Base-by-base conservation (phyloP, 1,284 basidiomycete genomes). In the Vanrija pseudolonga region DNA sequence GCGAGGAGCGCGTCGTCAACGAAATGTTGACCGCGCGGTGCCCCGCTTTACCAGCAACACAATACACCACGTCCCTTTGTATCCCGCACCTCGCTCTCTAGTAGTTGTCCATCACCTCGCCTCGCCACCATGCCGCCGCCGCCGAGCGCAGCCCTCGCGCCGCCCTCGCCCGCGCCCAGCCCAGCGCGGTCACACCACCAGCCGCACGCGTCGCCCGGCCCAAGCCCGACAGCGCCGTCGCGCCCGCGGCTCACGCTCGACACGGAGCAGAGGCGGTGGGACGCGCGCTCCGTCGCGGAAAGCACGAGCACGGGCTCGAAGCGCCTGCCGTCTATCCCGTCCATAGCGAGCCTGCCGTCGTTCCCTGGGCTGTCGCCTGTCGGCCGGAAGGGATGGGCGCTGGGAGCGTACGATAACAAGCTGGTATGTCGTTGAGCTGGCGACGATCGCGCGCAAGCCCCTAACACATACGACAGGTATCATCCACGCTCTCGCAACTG, bases 381-480 rank as follows among this genome's bases (percentile, higher is more conserved):
- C 7, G 24, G 47, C 24, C 38, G 51, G 22, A n/a, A 67, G 60
- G 12, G 57, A 5, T 66, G 59, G 56, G 68, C 67, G 0, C 51
- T 63, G 9, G 70, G 71, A 6, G 65, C 64, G 15, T 74, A 74
- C 50, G 70, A 74, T 51, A 73, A 73, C 56, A 71, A 71, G 55
- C 61, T 74, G 15, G 72, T 73, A n/a, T n/a, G n/a, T n/a, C n/a
- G n/a, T n/a, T n/a, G 52, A 51, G 67, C 63, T 41, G 26, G 40
- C 24, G 19, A 36, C 43, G 38, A 15, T 4, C 24, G 37, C 14
- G 9, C 36, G 15, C 19, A 12, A n/a, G 19, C 18, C 12, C n/a
- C 28, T 51, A 17, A 19, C 14, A 26, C 6, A 4, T n/a, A 11
- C n/a, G n/a, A n/a, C 61, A 74, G 72, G 71, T 74, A 11, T 70